Evolutionary conservation across 129 eudicot species (phyloP).

Genomic region (Flaveria ramosissima): DNA sequence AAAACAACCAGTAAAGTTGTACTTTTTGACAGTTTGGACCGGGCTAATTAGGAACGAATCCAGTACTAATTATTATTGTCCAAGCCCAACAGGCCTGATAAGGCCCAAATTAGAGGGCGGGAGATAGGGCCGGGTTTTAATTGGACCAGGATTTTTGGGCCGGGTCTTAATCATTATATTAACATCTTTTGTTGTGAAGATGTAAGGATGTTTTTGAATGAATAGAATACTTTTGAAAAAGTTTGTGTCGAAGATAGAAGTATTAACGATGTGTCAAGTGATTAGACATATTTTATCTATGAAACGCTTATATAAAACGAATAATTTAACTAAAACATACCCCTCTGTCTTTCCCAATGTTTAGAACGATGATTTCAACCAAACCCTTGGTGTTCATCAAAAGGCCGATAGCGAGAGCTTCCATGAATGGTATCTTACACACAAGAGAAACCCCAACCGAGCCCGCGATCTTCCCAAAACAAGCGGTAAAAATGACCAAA

Average conservation of each 20-base stretch:
- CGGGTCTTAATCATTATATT: not conserved
- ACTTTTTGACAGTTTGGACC: too few relatives aligned
- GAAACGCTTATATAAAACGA: too few relatives aligned
- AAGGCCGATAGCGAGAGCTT: constrained; percentile 73
- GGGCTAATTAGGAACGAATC: not conserved
- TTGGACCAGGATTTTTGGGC: not conserved
- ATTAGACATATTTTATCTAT: too few relatives aligned
- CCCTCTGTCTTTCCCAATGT: constrained; percentile 89
- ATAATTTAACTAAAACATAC: constrained; percentile 28
- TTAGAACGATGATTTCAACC: constrained; percentile 89
- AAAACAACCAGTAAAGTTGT: not conserved
- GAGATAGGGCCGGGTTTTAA: not conserved
- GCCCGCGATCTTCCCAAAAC: constrained; percentile 84
- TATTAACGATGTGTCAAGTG: too few relatives aligned
- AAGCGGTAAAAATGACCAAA: constrained; percentile 69
- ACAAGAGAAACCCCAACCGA: constrained; percentile 54
- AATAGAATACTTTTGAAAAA: too few relatives aligned
- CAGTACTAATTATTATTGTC: not conserved
- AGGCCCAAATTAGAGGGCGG: not conserved
- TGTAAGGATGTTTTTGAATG: too few relatives aligned
- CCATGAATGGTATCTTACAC: constrained; percentile 53
- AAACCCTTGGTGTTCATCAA: constrained; percentile 85
- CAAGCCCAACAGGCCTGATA: not conserved
- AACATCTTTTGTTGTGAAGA: not conserved
- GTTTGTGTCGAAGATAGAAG: too few relatives aligned